phyloP scores from a whole-genome alignment of 2,329 filamentous ascomycete genomes.

The Tolypocladium album region DNA sequence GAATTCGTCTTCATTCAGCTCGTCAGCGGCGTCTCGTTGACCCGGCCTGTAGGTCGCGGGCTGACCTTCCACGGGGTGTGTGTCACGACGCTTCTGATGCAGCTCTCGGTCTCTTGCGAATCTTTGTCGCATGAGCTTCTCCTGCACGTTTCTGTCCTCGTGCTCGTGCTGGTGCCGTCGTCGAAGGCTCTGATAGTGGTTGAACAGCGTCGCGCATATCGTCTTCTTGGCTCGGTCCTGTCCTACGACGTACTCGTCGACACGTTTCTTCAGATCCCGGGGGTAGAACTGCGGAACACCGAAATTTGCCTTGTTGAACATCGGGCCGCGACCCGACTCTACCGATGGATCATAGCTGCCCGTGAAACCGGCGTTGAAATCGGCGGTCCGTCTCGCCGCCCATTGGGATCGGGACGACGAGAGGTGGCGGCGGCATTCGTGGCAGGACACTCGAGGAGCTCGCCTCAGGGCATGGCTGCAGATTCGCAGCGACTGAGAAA shows the following conservation, averaged over 20 bases:
- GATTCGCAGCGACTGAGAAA: slow-evolving; percentile 15
- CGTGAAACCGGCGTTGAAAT: slow-evolving; percentile 48
- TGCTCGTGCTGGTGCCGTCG: slow-evolving; percentile 71
- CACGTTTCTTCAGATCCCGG: slow-evolving; percentile 69
- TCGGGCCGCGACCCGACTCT: slow-evolving; percentile 45
- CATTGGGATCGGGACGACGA: slow-evolving; percentile 12
- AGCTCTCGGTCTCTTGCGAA: slow-evolving; percentile 56
- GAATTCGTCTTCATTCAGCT: slow-evolving; percentile 39
- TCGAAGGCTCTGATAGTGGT: slow-evolving; percentile 86
- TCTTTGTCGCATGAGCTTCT: slow-evolving; percentile 61
- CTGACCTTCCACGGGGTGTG: slow-evolving; percentile 72
- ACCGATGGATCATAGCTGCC: slow-evolving; percentile 45
- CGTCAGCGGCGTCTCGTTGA: slow-evolving; percentile 12
- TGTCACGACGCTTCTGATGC: slow-evolving; percentile 42
- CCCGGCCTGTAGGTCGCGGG: slow-evolving; percentile 3
- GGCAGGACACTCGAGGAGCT: not conserved
- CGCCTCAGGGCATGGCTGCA: not conserved
- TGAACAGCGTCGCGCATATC: slow-evolving; percentile 86
- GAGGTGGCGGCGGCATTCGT: slow-evolving; percentile 9
- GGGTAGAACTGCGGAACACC: slow-evolving; percentile 56
- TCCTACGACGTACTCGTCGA: slow-evolving; percentile 93
- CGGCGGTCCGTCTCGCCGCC: slow-evolving; percentile 29
- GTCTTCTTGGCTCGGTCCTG: slow-evolving; percentile 93
- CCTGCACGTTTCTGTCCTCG: slow-evolving; percentile 41
- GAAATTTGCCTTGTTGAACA: slow-evolving; percentile 46